phyloP scores from a whole-genome alignment of 1,284 basidiomycete genomes.

The Taiwanofungus camphoratus region DNA sequence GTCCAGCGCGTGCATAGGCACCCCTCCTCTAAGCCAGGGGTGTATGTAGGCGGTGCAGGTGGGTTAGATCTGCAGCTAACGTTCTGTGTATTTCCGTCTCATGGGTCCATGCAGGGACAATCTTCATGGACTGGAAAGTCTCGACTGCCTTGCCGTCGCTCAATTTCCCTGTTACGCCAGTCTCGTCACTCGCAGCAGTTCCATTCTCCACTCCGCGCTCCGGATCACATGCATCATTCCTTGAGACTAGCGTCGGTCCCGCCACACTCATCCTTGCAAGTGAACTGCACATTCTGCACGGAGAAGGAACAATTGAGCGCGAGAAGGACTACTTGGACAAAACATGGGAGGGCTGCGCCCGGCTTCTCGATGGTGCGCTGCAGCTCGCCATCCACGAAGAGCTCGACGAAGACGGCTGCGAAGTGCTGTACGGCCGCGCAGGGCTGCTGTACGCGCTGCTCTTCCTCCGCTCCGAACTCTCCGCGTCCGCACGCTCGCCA shows the following conservation, averaged over 20 bases:
- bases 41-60: constrained; percentile 24
- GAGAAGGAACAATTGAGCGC: constrained; percentile 3
- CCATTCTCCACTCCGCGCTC: constrained; percentile 15
- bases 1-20: constrained; percentile 22
- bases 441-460: constrained; percentile 49
- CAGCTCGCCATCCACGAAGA: constrained; percentile 16
- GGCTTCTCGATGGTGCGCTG: constrained; percentile 20
- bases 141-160: constrained; percentile 14
- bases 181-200: constrained; percentile 11
- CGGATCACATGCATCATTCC: constrained; percentile 24
- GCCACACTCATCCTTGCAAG: constrained; percentile 26
- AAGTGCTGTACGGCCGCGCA: constrained; percentile 52
- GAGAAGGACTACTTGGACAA: constrained; percentile 15
- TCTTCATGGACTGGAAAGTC: constrained; percentile 25
- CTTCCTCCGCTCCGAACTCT: constrained; percentile 29
- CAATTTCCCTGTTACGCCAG: constrained; percentile 10
- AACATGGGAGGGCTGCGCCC: constrained; percentile 17
- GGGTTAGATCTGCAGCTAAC: not conserved
- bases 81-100: not conserved
- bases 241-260: constrained; percentile 29
- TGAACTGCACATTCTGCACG: constrained; percentile 15
- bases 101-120: constrained; percentile 14
- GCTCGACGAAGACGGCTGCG: constrained; percentile 38
- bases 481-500: constrained; percentile 1
- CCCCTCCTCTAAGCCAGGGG: constrained; percentile 17